phyloP scores from a whole-genome alignment of 2,329 filamentous ascomycete species.

The Fonsecaea pedrosoi region DNA sequence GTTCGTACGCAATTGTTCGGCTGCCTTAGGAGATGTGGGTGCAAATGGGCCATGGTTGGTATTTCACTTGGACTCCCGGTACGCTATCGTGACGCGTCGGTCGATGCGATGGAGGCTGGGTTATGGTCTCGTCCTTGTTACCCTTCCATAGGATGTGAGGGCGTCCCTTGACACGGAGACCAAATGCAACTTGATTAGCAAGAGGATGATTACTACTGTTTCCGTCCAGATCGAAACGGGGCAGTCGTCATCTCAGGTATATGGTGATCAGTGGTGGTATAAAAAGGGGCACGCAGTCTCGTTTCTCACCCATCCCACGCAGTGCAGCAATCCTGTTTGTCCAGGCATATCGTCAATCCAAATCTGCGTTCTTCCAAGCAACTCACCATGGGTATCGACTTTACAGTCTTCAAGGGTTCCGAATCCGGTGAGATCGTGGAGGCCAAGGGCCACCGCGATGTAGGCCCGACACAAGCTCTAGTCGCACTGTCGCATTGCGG shows the following conservation, averaged over 20 bases:
- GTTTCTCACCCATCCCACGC: neutral
- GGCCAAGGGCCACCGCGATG: conserved; percentile 26
- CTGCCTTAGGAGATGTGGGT: neutral
- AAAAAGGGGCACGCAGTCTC: neutral
- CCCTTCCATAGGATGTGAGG: neutral
- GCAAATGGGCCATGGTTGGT: neutral
- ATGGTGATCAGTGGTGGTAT: neutral
- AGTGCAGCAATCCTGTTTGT: neutral
- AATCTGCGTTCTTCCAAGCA: neutral
- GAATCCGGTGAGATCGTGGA: conserved; percentile 32
- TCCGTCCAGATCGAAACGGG: neutral
- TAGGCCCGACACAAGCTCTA: conserved; percentile 34
- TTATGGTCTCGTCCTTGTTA: neutral
- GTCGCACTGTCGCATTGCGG: conserved; percentile 34
- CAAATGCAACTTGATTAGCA: conserved; percentile 21
- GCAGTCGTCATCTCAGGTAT: neutral
- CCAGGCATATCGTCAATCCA: neutral
- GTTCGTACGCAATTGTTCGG: neutral
- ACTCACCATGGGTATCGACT: conserved; percentile 31
- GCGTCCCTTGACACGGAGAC: neutral
- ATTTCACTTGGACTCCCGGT: neutral
- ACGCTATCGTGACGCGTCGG: neutral
- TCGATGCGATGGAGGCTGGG: neutral
- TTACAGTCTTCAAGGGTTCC: conserved; percentile 38
- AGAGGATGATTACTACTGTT: conserved; percentile 1